Evolutionary conservation across 202 grass and related monocot species (phyloP), one percentile per base, ranked within the genome.

Genomic region (Zoysia matrella): DNA sequence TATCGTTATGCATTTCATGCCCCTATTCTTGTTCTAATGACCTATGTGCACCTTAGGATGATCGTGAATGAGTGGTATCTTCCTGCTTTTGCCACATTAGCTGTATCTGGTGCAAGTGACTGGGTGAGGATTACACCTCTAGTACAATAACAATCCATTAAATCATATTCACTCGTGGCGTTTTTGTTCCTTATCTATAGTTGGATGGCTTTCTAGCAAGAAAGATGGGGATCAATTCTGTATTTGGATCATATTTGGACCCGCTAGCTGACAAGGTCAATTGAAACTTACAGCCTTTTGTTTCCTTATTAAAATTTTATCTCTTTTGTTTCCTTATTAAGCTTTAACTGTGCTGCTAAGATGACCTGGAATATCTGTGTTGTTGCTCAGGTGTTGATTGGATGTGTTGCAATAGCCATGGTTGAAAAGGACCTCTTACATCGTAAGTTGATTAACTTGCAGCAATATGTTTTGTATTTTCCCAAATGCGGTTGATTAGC

Each of bases 201-300:
- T 83, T 98, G 86, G 95, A 98, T 90, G 95, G 95, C 2, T 98
- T 88, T 83, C 85, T 98, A 86, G 95, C 95, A 52, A 98, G 95
- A 81, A 98, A 91, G 89, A 95, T 98, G 95, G 90, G 87, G 51
- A 93, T 95, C 78, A 86, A 88, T 87, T 93, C 95, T 76, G 92
- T 98, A 47, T 67, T 93, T 78, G 95, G 95, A 71, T 98, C 95
- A 51, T 98, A 98, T 79, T 88, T 98, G 80, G 95, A 98, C 66
- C 95, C 95, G 7, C 81, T 98, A 63, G 95, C 95, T 84, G 95
- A 98, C 74, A 93, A 98, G 95, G 92, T 98, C 80, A 86, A 72
- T 67, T 1, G 1, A 72, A 41, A 65, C 56, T 85, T 82, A 39
- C 54, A 30, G 22, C 22, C 22, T 30, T 30, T 30, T 30, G 22